Conservation (phyloP, 2,329 filamentous ascomycete species). For the Aspergillus uvarum region DNA sequence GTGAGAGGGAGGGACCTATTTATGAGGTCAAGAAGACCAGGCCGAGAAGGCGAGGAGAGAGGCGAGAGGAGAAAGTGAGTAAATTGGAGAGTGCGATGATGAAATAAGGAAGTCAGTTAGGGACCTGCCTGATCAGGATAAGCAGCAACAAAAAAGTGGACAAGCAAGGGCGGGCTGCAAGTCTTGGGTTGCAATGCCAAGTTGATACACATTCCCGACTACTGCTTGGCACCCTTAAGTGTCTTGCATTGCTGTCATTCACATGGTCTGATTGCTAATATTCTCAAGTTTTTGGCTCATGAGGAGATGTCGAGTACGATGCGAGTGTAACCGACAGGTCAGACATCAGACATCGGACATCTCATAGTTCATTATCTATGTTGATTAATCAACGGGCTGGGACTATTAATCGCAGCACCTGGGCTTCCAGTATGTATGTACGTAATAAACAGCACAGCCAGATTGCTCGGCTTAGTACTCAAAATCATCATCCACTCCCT, state of each 20-base stretch:
- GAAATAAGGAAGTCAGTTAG: background rate
- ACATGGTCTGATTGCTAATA: background rate
- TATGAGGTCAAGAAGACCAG: background rate
- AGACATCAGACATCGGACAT: background rate
- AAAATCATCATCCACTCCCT: slow-evolving; percentile 93
- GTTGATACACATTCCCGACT: background rate
- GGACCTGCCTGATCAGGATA: slow-evolving; percentile 8
- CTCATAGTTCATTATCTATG: background rate
- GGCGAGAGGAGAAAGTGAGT: background rate
- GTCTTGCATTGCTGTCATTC: background rate
- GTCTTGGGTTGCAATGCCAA: slow-evolving; percentile 26
- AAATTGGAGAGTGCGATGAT: background rate
- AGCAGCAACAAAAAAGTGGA: background rate
- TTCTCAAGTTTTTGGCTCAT: background rate
- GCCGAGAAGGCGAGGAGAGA: background rate
- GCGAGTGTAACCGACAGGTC: background rate
- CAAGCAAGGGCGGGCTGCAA: slow-evolving; percentile 1
- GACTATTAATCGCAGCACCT: background rate
- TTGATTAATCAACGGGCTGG: background rate
- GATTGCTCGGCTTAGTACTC: slow-evolving; percentile 68
- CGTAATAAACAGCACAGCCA: background rate
- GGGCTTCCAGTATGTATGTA: background rate
- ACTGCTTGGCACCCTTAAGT: background rate
- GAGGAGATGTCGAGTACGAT: background rate
- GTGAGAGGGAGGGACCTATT: background rate